Percentiles rank a stretch among this genome's conserved stretches.
These are phyloP conservation scores for Strobilomyces dryophilus DNA, from an alignment of 768 basidiomycete genomes.

Conservation along the genomic window DNA sequence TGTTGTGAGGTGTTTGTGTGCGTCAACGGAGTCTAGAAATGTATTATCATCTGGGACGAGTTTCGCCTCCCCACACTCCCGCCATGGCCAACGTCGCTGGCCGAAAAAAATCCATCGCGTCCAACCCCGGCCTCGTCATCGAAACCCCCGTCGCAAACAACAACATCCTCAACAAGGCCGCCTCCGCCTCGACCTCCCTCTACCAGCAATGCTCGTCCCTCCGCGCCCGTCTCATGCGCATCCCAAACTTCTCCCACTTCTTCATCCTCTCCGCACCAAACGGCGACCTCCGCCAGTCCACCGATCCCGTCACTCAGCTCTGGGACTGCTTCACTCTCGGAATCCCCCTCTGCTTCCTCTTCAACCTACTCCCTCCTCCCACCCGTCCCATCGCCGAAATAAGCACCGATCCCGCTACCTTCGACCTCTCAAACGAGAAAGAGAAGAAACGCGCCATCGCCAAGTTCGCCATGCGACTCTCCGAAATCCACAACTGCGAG, in stretches of 20 bases:
- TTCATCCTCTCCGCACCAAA: slow-evolving; percentile 55
- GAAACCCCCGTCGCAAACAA: slow-evolving; percentile 75
- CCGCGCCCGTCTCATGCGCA: slow-evolving; percentile 70
- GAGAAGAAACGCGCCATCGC: slow-evolving; percentile 89
- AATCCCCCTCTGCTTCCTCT: slow-evolving; percentile 91
- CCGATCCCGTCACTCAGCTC: slow-evolving; percentile 90
- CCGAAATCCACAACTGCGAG: slow-evolving; percentile 64
- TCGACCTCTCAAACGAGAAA: slow-evolving; percentile 71
- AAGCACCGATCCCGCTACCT: slow-evolving; percentile 59
- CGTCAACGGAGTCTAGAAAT: slow-evolving; percentile 32
- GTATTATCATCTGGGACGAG: slow-evolving; percentile 27
- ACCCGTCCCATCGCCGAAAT: slow-evolving; percentile 45
- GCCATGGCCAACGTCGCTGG: slow-evolving; percentile 53
- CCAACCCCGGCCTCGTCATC: slow-evolving; percentile 59
- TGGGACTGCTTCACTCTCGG: slow-evolving; percentile 95
- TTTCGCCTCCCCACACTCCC: slow-evolving; percentile 10
- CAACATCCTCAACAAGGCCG: slow-evolving; percentile 87
- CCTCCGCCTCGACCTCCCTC: slow-evolving; percentile 82
- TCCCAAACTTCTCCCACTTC: slow-evolving; percentile 68
- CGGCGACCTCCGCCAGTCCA: slow-evolving; percentile 65
- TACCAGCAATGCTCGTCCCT: slow-evolving; percentile 89
- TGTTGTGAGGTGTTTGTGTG: slow-evolving; percentile 25
- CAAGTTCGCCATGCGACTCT: slow-evolving; percentile 87
- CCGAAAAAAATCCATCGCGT: slow-evolving; percentile 78
- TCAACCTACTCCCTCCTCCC: slow-evolving; percentile 75